These are phyloP conservation scores for Globisporangium sylvaticum DNA, from an alignment of 352 stramenopile species.

Conservation along the genomic window DNA sequence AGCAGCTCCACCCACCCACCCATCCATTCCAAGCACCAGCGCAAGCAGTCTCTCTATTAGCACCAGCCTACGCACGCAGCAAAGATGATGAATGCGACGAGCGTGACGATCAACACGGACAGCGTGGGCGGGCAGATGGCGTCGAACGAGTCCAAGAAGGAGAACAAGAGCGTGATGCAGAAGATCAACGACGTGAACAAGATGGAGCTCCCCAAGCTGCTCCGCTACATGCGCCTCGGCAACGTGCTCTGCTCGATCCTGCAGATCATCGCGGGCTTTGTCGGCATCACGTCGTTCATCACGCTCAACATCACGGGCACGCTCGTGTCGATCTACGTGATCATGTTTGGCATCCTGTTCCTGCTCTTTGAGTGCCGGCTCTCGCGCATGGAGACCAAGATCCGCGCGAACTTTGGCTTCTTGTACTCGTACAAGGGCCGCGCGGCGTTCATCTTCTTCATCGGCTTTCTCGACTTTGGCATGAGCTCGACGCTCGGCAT, in stretches of 20 bases:
- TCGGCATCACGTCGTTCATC: slow-evolving; percentile 84
- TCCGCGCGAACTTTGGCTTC: slow-evolving; percentile 85
- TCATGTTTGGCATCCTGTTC: slow-evolving; percentile 86
- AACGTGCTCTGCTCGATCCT: slow-evolving; percentile 84
- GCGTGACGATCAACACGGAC: slow-evolving; percentile 77
- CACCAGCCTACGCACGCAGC: not conserved
- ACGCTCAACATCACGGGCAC: slow-evolving; percentile 89
- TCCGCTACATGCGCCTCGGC: slow-evolving; percentile 82
- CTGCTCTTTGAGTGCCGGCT: slow-evolving; percentile 86
- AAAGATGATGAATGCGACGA: slow-evolving; percentile 74
- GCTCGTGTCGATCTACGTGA: slow-evolving; percentile 87
- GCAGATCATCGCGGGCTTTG: slow-evolving; percentile 77
- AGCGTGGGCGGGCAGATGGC: slow-evolving; percentile 55
- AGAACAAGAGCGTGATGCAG: slow-evolving; percentile 70
- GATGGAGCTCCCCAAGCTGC: slow-evolving; percentile 86
- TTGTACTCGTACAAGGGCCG: slow-evolving; percentile 86
- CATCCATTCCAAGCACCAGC: not conserved
- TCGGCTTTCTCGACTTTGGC: slow-evolving; percentile 85
- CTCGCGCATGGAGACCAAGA: slow-evolving; percentile 80
- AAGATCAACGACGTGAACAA: slow-evolving; percentile 88
- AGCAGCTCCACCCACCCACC: not conserved
- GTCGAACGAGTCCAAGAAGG: slow-evolving; percentile 52
- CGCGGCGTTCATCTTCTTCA: slow-evolving; percentile 88
- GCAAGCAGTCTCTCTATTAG: not conserved
- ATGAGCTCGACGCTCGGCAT: slow-evolving; percentile 79